Evolutionary conservation across 2,329 filamentous ascomycete species (phyloP).

Genomic region (Monosporascus sp.): DNA sequence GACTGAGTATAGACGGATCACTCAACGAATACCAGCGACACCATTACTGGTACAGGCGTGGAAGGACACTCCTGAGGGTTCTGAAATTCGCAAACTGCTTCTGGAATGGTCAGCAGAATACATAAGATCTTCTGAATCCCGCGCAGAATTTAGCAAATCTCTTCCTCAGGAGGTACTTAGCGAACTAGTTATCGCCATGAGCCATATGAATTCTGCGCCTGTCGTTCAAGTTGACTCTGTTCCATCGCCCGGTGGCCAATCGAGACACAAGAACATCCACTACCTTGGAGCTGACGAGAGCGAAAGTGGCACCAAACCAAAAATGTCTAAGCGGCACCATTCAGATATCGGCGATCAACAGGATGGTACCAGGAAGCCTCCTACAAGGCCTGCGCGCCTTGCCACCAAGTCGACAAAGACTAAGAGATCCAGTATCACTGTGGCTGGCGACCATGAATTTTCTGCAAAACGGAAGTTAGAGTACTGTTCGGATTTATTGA

Average conservation of each 20-base stretch:
- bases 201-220: constrained; percentile 41
- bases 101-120: constrained; percentile 60
- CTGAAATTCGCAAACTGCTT: constrained; percentile 52
- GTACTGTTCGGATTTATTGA: constrained; percentile 53
- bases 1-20: constrained; percentile 48
- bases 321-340: constrained; percentile 33
- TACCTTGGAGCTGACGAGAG: constrained; percentile 39
- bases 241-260: constrained; percentile 11
- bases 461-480: constrained; percentile 42
- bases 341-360: constrained; percentile 25
- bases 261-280: constrained; percentile 41
- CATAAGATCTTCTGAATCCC: constrained; percentile 50
- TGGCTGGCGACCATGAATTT: constrained; percentile 24
- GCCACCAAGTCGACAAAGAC: constrained; percentile 21
- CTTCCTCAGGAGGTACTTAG: constrained; percentile 58
- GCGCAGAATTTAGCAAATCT: constrained; percentile 53
- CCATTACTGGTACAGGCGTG: constrained; percentile 56
- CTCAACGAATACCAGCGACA: constrained; percentile 51
- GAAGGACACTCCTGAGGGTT: constrained; percentile 56
- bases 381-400: constrained; percentile 25
- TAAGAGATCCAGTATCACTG: constrained; percentile 24
- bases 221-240: constrained; percentile 24
- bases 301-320: constrained; percentile 30
- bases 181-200: constrained; percentile 59
- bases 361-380: constrained; percentile 21